Base-by-base conservation (phyloP, 805 yeast genomes). In the Candida alai region DNA sequence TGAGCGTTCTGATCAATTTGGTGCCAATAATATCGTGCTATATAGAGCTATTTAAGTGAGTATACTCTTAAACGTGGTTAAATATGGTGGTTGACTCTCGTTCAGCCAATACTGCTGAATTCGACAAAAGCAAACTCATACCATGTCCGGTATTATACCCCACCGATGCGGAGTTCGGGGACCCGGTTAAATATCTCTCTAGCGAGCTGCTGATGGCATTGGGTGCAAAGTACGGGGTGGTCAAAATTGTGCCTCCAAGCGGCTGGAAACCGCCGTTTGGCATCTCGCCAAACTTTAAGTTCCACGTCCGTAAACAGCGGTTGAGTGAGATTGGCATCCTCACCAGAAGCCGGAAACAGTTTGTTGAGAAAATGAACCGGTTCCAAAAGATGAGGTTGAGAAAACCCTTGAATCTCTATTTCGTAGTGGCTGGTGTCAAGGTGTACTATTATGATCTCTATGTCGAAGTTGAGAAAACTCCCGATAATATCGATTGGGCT, bases 271-370 rank as follows among this genome's bases (percentile, higher is more conserved):
- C 81, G 0, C 76, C 75, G 0, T 70, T 81, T 42, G 67, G 77
- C 35, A 59, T 83, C 14, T 67, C 81, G 31, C 61, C 65, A 29
- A 47, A 59, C 5, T 83, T 84, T 55, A 67, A 58, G 31, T 84
- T 84, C 49, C 79, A 75, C 41, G 81, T 87, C 6, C 56, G 94
- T 35, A 51, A 79, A n/a, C 93, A 84, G 51, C 73, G 68, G 30
- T 49, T 84, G 35, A 72, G 75, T 45, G 86, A 82, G 50, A 58
- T 84, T 48, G 78, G 80, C 17, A 52, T 84, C 12, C 52, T 71
- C 6, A 79, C 80, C 37, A 62, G 94, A 41, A 74, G 81, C 21
- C 62, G 89, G 30, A 60, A 70, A 39, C 76, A 77, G 44, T 84
- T 83, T 57, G 60, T 62, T 28, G 76, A 72, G 35, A 86, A 80